A percentile compares a stretch with the other conserved stretches of the same genome.
These are phyloP conservation scores for Annulohypoxylon bovei DNA, from an alignment of 495 filamentous ascomycete genomes.

Conservation along the genomic window DNA sequence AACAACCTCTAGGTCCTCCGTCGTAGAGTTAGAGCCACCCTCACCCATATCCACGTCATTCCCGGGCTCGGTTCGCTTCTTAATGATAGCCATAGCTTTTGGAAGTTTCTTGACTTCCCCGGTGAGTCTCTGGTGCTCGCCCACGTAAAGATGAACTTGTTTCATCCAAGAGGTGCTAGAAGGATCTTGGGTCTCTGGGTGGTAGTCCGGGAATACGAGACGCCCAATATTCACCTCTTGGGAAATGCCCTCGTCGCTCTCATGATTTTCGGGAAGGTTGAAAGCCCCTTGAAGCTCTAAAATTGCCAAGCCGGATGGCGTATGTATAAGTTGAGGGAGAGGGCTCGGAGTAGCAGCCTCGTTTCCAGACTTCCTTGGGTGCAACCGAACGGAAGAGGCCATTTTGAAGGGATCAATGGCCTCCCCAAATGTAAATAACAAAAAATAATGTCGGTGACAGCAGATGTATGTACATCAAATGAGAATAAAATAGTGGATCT, in stretches of 20 bases:
- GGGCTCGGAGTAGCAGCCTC: conserved; percentile 55
- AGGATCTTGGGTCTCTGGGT: conserved; percentile 55
- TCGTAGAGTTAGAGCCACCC: conserved; percentile 20
- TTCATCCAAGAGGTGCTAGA: conserved; percentile 82
- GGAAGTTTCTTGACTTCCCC: conserved; percentile 89
- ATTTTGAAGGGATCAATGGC: conserved; percentile 23
- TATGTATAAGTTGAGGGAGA: conserved; percentile 86
- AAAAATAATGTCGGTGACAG: not conserved
- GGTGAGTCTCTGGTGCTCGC: conserved; percentile 86
- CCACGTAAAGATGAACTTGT: conserved; percentile 84
- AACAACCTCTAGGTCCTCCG: conserved; percentile 67
- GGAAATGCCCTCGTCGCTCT: conserved; percentile 26
- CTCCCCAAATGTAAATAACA: not conserved
- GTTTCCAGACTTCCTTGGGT: conserved; percentile 22
- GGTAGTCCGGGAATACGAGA: conserved; percentile 81
- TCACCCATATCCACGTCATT: conserved; percentile 40
- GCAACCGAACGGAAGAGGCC: conserved; percentile 40
- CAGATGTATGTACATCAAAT: not conserved
- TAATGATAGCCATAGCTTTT: conserved; percentile 80
- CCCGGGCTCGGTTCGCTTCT: conserved; percentile 53
- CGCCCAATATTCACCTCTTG: conserved; percentile 71
- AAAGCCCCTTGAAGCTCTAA: conserved; percentile 91
- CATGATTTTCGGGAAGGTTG: conserved; percentile 64
- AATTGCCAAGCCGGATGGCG: conserved; percentile 79
- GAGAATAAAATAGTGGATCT: conserved; percentile 4